Evolutionary conservation across 495 filamentous ascomycete species (phyloP), one percentile per base, ranked within the genome.

Genomic region (Lasiosphaeria ovina): DNA sequence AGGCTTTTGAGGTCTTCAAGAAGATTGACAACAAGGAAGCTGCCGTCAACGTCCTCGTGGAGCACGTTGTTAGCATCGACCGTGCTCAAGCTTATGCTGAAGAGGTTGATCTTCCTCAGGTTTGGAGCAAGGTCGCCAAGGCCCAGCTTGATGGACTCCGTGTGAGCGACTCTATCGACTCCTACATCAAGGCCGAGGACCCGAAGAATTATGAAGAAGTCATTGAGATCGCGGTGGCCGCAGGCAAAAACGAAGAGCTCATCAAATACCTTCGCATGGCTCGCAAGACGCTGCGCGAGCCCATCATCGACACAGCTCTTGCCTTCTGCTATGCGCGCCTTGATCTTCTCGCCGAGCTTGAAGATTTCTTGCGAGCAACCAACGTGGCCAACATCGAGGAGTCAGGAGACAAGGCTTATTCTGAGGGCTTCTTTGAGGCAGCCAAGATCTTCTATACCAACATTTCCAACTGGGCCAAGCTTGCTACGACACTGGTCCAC

Each of bases 111-210:
- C 80, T 92, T 49, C 89, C 95, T 6, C 92, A 97, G 67, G 95
- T 99, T n/a, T 99, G 95, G 95, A 98, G 94, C 80, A 90, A 87
- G 79, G 92, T 99, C 63, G 95, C 91, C 65, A 99, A 99, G 83
- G 95, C 95, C 51, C 95, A 99, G 76, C 82, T 99, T 48, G 95
- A 98, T 72, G 95, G 95, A 64, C 86, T 98, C 31, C 91, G 95
- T 53, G 88, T 99, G 40, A 86, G 84, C 48, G 95, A 99, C 80
- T 86, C 90, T 16, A 93, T 98, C 64, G 93, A 95, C 47, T 98
- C 95, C 1, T 99, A 99, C 76, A 96, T 99, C 67, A 91, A 91
- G 66, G 95, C 95, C 47, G 82, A 87, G 62, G 95, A 99, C 68
- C 90, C 95, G 14, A 88, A 85, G 67, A 99, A 99, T 77, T 95